These are phyloP conservation scores for Eutrema salsugineum DNA, from an alignment of 441 rosid genomes.

Conservation along the genomic window DNA sequence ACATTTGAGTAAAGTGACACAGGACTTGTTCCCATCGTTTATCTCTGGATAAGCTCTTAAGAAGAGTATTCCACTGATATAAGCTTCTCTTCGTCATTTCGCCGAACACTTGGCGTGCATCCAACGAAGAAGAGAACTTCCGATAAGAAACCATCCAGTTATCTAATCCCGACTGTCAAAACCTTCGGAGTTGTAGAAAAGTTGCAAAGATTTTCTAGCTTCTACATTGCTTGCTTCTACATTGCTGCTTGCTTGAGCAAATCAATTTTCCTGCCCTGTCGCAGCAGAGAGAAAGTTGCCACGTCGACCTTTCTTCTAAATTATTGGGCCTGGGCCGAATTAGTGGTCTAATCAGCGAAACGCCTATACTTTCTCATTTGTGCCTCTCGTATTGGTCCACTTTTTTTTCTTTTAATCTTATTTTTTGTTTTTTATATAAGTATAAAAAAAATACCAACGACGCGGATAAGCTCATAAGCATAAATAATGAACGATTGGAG, in stretches of 20 bases:
- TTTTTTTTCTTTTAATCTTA: no score
- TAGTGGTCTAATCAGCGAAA: no score
- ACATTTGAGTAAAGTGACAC: slow-evolving; percentile 31
- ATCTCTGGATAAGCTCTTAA: slow-evolving; percentile 38
- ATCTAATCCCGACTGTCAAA: neutral
- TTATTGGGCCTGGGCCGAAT: no score
- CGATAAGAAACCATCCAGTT: neutral
- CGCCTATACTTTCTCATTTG: no score
- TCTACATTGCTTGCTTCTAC: slow-evolving; percentile 13
- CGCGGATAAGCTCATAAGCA: no score
- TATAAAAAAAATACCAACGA: no score
- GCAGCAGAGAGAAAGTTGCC: neutral
- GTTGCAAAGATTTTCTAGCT: neutral
- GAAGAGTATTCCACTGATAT: slow-evolving; percentile 46
- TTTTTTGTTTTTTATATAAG: no score
- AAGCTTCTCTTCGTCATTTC: slow-evolving; percentile 45
- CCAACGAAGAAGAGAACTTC: slow-evolving; percentile 1
- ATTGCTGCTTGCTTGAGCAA: no score
- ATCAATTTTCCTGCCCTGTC: neutral
- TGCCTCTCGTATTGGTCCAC: no score
- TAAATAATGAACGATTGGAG: no score
- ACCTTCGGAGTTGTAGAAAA: neutral
- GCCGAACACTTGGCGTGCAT: slow-evolving; percentile 46
- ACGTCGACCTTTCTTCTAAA: no score
- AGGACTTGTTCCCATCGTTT: slow-evolving; percentile 32